Percentiles rank a stretch among this genome's conserved stretches.
These are phyloP conservation scores for Adansonia digitata DNA, from an alignment of 345 rosid species.

Conservation along the genomic window DNA sequence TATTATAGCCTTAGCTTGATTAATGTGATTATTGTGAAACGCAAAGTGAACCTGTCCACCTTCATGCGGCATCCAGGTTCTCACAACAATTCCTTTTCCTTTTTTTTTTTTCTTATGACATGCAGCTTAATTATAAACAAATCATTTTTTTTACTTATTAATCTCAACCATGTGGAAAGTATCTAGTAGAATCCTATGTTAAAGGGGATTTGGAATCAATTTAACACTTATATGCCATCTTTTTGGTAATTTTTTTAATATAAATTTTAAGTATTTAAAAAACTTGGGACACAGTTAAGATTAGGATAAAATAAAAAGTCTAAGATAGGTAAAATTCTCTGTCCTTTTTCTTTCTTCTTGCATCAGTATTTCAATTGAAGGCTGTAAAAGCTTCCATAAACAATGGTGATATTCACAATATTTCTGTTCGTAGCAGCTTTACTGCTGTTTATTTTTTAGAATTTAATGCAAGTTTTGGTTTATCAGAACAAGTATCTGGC, in stretches of 20 bases:
- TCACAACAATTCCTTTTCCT: neutral
- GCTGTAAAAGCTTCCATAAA: neutral
- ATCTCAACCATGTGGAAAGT: neutral
- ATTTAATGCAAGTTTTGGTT: neutral
- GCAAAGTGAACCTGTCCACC: neutral
- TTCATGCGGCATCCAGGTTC: neutral
- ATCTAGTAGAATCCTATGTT: neutral
- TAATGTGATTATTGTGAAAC: constrained; percentile 4
- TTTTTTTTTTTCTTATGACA: neutral
- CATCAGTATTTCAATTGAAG: too few relatives aligned
- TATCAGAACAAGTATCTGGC: neutral
- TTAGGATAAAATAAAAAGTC: neutral
- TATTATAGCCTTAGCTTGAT: neutral
- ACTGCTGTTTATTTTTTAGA: too few relatives aligned
- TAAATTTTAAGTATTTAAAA: neutral
- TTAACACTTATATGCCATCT: neutral
- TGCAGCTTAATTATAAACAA: neutral
- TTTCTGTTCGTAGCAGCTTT: too few relatives aligned
- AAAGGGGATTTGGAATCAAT: too few relatives aligned
- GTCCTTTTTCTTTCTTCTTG: neutral
- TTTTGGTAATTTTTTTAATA: neutral
- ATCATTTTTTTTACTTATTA: neutral
- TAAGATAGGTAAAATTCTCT: neutral
- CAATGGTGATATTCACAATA: neutral
- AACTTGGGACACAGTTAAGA: too few relatives aligned